Evolutionary conservation across 73 alveolate genomes (phyloP).

Genomic region (Tetrahymena borealis): DNA sequence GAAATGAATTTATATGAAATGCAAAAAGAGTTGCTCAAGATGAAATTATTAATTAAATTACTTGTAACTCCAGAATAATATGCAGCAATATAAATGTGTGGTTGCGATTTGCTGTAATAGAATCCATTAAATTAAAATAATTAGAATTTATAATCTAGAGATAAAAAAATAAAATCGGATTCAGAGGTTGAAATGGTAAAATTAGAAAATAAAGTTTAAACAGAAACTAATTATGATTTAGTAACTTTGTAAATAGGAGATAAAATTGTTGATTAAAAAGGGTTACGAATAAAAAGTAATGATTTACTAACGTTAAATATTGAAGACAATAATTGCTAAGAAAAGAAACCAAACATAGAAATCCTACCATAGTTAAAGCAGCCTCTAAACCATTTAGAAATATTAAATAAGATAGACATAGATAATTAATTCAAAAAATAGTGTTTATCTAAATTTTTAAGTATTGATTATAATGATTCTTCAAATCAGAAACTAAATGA

Average conservation of each 20-base stretch:
- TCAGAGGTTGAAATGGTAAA: too few species aligned
- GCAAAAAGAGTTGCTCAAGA: not conserved
- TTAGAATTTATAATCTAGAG: too few species aligned
- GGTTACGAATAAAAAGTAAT: too few species aligned
- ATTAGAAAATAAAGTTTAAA: too few species aligned
- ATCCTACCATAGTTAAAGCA: too few species aligned
- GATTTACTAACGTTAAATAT: too few species aligned
- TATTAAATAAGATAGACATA: not conserved
- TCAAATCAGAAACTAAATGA: not conserved
- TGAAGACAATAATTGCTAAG: too few species aligned
- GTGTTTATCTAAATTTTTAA: not conserved
- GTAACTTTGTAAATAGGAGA: too few species aligned
- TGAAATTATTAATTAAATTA: not conserved
- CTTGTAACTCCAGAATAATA: not conserved
- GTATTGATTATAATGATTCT: not conserved
- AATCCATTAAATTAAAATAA: not conserved
- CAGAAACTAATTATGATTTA: too few species aligned
- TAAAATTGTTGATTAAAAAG: too few species aligned
- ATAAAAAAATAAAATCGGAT: too few species aligned
- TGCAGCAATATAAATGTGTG: not conserved
- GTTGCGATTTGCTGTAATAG: not conserved
- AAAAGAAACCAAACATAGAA: too few species aligned
- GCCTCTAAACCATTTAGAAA: not conserved
- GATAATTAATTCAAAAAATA: not conserved
- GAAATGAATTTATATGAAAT: not conserved